A percentile compares a stretch with the other conserved stretches of the same genome.
These are phyloP conservation scores for Pilasporangium apinafurcum DNA, from an alignment of 352 stramenopile genomes.

Conservation along the genomic window DNA sequence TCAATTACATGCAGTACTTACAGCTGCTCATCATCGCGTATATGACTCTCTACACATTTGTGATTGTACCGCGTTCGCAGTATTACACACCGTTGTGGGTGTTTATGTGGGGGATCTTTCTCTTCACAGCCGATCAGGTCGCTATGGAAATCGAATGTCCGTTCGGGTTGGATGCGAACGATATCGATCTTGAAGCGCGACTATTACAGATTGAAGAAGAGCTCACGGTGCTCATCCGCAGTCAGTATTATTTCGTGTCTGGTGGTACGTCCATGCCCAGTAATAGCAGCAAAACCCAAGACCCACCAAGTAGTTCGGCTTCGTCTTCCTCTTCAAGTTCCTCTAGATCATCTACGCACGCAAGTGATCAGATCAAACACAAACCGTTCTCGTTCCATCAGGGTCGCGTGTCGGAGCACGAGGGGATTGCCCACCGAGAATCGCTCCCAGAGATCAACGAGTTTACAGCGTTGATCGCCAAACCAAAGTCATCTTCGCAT, in stretches of 20 bases:
- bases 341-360: neutral
- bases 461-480: constrained; percentile 55
- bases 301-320: no score
- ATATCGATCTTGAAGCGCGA: constrained; percentile 71
- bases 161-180: constrained; percentile 72
- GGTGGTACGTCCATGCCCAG: constrained; percentile 27
- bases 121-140: constrained; percentile 79
- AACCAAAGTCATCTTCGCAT: constrained; percentile 6
- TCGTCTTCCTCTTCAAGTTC: no score
- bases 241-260: constrained; percentile 77
- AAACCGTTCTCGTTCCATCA: constrained; percentile 61
- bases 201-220: constrained; percentile 79
- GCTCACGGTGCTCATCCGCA: constrained; percentile 71
- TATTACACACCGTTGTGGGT: constrained; percentile 77
- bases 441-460: constrained; percentile 75
- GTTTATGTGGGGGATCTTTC: constrained; percentile 72
- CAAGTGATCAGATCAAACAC: neutral
- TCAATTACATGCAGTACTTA: constrained; percentile 85
- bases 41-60: constrained; percentile 80
- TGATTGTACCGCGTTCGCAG: constrained; percentile 69
- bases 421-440: constrained; percentile 23
- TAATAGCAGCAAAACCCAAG: no score
- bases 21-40: constrained; percentile 63
- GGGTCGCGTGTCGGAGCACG: constrained; percentile 41
- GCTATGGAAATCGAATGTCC: constrained; percentile 82